Base-by-base conservation (phyloP, 768 basidiomycete genomes). In the Amanita molliuscula region DNA sequence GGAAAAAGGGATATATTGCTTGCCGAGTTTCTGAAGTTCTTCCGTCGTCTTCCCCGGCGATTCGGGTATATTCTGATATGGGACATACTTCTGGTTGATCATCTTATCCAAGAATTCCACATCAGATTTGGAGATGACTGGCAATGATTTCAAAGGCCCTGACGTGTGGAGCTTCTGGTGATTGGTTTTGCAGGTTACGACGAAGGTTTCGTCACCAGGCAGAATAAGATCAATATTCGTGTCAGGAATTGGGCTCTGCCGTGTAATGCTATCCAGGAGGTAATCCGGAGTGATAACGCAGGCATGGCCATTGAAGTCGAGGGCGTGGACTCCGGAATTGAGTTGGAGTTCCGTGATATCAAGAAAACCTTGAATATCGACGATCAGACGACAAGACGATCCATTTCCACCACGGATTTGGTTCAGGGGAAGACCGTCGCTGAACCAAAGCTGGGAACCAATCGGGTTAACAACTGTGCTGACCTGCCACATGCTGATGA, bases 1-100 rank as follows among this genome's bases (percentile, higher is more conserved):
- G 6, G 53, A 21, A 34, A 53, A 54, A 9, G 53, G 53, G 26
- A 54, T 53, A 15, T 44, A 40, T 23, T 28, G 47, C 23, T 6
- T 15, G 6, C 41, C 41, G 13, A 43, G 11, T 6, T 43, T 43
- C 41, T n/a, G 3, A 15, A 43, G 16, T 21, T 43, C 41, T 21
- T 43, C 41, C 7, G 15, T 26, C 6, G 41, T 20, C 23, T 43
- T 43, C 21, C 23, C 41, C 5, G 41, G 41, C 2, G 23, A 8
- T 0, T 31, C 31, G 21, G 20, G 21, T 10, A 43, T 26, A 26
- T 43, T 26, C 41, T 23, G 41, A 21, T 20, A 43, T 4, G 41
- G 41, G 6, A 43, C 23, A 23, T 43, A 26, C 18, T 43, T 43
- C 25, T 43, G 16, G 13, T 9, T 7, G 13, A 43, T 43, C 41